Percentiles rank a stretch among this genome's conserved stretches.
Evolutionary conservation across 2,329 filamentous ascomycete genomes (phyloP).

Genomic region (Epichloe brachyelytri): DNA sequence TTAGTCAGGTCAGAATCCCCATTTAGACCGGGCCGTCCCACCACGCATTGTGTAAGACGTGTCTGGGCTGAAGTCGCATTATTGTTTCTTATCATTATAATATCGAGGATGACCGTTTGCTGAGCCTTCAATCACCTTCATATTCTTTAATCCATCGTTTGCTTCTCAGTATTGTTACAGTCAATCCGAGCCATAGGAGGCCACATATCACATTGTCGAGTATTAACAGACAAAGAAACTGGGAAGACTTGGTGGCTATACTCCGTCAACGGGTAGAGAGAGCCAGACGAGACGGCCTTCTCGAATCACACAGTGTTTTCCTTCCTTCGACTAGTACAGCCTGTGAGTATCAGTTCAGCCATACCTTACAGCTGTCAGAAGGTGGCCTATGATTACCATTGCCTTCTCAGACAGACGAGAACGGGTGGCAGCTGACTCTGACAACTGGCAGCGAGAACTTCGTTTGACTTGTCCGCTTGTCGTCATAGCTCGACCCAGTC

Average conservation of each 20-base stretch:
- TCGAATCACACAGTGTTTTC: background rate
- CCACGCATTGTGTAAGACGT: background rate
- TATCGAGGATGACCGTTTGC: background rate
- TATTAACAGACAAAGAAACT: background rate
- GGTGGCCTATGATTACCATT: background rate
- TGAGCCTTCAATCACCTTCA: background rate
- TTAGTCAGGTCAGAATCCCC: background rate
- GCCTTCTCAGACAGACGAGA: background rate
- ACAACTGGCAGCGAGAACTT: constrained; percentile 3
- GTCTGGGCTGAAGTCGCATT: background rate
- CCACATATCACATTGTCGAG: background rate
- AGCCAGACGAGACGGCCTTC: background rate
- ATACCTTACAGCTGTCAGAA: constrained; percentile 1
- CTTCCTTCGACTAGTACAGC: background rate
- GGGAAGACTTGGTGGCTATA: background rate
- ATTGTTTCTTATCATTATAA: background rate
- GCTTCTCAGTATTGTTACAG: background rate
- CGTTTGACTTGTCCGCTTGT: background rate
- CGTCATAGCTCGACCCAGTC: constrained; percentile 1
- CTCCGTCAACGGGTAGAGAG: background rate
- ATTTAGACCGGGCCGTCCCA: constrained; percentile 3
- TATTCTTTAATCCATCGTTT: background rate
- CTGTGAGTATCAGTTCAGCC: constrained; percentile 1
- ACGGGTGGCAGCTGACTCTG: constrained; percentile 3
- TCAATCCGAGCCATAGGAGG: background rate